phyloP scores from a whole-genome alignment of 371 early-diverging fungal species.

The Circinella umbellata region DNA sequence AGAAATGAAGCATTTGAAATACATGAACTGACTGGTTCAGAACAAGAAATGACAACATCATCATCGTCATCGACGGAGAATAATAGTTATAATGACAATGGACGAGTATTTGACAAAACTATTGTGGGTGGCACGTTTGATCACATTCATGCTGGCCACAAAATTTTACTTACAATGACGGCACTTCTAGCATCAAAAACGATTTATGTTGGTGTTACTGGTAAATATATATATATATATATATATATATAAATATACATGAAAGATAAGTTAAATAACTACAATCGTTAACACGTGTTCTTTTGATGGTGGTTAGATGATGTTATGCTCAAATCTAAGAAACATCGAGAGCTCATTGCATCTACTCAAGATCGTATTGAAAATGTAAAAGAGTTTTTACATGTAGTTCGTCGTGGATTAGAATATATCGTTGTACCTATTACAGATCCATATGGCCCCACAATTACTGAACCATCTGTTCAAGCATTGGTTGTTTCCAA shows the following conservation, averaged over 20 bases:
- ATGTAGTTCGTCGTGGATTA: conserved; percentile 54
- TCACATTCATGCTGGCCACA: conserved; percentile 95
- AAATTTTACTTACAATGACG: conserved; percentile 86
- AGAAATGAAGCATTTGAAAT: conserved; percentile 2
- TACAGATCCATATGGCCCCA: conserved; percentile 89
- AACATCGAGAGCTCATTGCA: conserved; percentile 71
- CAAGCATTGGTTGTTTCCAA: conserved; percentile 87
- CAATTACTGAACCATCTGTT: conserved; percentile 74
- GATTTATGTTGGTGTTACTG: conserved; percentile 81
- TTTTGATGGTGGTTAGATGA: conserved; percentile 44
- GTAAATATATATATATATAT: conserved; percentile 32
- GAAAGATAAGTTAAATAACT: background rate
- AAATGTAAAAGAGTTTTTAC: conserved; percentile 65
- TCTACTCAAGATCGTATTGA: conserved; percentile 67
- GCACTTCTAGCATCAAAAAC: conserved; percentile 66
- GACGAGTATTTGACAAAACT: conserved; percentile 46
- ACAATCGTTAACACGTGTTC: too few relatives aligned
- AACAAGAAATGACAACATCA: background rate
- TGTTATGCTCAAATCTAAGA: conserved; percentile 74
- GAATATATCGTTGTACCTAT: conserved; percentile 42
- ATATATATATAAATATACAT: conserved; percentile 1
- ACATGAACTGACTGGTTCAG: background rate
- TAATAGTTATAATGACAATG: background rate
- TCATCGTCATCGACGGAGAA: background rate
- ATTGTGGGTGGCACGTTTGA: conserved; percentile 98